Evolutionary conservation across 129 eudicot genomes (phyloP).

Genomic region (Centrapalus pauciflorus): DNA sequence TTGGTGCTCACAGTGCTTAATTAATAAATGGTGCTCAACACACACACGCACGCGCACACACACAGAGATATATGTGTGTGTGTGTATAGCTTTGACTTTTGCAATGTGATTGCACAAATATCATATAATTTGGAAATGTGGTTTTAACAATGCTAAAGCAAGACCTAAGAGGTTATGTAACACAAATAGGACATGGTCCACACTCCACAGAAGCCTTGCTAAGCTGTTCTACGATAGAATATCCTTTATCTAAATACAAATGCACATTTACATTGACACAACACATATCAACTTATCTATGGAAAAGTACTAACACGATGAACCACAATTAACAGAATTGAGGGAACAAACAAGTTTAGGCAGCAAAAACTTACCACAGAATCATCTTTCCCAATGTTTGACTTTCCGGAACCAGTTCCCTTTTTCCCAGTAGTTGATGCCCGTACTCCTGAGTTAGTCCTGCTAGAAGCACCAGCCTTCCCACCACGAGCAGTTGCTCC

Average conservation of each 20-base stretch:
- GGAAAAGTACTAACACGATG: slow-evolving; percentile 1
- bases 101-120: not conserved
- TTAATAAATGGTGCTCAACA: too few species aligned
- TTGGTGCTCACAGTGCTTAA: too few species aligned
- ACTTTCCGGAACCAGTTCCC: slow-evolving; percentile 56
- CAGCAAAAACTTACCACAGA: slow-evolving; percentile 49
- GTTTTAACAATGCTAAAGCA: not conserved
- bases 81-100: not conserved
- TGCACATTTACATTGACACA: too few species aligned
- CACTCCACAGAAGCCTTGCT: not conserved
- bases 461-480: slow-evolving; percentile 63
- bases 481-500: slow-evolving; percentile 79
- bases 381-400: slow-evolving; percentile 46
- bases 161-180: not conserved
- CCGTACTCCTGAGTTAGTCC: slow-evolving; percentile 57
- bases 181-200: not conserved
- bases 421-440: slow-evolving; percentile 72
- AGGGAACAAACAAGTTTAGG: not conserved
- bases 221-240: not conserved
- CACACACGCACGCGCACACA: too few species aligned
- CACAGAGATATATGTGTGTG: too few species aligned
- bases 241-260: not conserved
- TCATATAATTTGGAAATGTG: not conserved
- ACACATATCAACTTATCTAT: not conserved
- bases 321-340: not conserved